phyloP scores from a whole-genome alignment of 139 green algal genomes.

The Coelastrella sp. region DNA sequence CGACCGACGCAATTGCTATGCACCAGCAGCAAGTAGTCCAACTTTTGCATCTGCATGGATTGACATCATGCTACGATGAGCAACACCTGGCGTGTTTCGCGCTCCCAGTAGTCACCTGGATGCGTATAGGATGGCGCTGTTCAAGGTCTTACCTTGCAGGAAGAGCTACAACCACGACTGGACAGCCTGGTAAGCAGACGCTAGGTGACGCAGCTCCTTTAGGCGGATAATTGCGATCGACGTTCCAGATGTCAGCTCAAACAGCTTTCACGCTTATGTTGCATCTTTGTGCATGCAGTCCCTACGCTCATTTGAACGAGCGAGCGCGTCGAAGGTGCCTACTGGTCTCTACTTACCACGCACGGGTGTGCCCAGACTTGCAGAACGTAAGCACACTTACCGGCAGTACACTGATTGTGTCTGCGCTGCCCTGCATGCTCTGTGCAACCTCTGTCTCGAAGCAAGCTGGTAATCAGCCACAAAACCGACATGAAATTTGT shows the following conservation, averaged over 20 bases:
- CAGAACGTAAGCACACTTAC: background rate
- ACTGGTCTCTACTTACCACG: background rate
- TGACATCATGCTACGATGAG: background rate
- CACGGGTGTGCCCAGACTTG: conserved; percentile 5
- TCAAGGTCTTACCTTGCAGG: conserved; percentile 16
- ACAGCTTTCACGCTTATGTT: background rate
- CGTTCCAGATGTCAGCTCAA: no score
- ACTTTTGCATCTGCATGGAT: background rate
- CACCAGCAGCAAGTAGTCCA: background rate
- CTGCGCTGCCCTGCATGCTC: background rate
- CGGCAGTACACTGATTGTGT: background rate
- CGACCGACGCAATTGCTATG: background rate
- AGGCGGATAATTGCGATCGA: background rate
- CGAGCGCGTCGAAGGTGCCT: background rate
- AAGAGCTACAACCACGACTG: background rate
- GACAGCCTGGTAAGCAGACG: background rate
- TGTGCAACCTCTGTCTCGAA: background rate
- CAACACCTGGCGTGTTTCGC: background rate
- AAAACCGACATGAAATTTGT: no score
- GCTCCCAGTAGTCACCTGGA: background rate
- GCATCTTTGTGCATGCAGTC: background rate
- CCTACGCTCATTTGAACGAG: background rate
- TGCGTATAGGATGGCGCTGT: background rate
- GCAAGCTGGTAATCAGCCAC: background rate
- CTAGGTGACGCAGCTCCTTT: background rate